These are phyloP conservation scores for Neonectria punicea DNA, from an alignment of 2,329 filamentous ascomycete genomes.

Conservation along the genomic window DNA sequence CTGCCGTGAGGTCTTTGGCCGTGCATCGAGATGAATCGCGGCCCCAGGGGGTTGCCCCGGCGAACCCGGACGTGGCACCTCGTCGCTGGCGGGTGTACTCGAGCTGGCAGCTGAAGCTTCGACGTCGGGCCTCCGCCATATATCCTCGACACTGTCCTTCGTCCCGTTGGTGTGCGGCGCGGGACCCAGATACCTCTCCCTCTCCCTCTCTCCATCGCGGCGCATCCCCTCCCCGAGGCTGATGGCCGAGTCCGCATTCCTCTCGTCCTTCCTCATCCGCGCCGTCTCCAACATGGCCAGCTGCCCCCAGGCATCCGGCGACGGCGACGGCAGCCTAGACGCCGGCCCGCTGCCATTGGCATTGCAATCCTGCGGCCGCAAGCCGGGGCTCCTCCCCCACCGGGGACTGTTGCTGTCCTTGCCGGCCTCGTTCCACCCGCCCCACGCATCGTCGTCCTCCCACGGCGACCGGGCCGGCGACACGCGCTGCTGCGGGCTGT, in stretches of 20 bases:
- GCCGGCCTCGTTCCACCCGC: slow-evolving; percentile 48
- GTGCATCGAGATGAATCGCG: slow-evolving; percentile 27
- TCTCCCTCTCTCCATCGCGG: slow-evolving; percentile 9
- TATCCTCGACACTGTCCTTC: slow-evolving; percentile 33
- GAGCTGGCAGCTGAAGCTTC: slow-evolving; percentile 22
- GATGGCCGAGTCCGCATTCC: slow-evolving; percentile 45
- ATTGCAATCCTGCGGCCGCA: slow-evolving; percentile 41
- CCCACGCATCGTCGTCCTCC: slow-evolving; percentile 50
- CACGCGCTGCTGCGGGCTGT: slow-evolving; percentile 35
- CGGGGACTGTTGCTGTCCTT: slow-evolving; percentile 40
- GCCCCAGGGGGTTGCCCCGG: slow-evolving; percentile 29
- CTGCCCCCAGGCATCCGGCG: slow-evolving; percentile 41
- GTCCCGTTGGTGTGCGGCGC: background rate
- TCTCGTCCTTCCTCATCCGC: slow-evolving; percentile 31
- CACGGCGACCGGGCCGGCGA: slow-evolving; percentile 44
- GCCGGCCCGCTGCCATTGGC: slow-evolving; percentile 33
- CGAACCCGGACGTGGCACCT: slow-evolving; percentile 32
- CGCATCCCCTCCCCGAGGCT: slow-evolving; percentile 40
- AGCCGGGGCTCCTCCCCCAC: slow-evolving; percentile 48
- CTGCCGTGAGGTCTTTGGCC: slow-evolving; percentile 37
- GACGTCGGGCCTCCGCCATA: slow-evolving; percentile 29
- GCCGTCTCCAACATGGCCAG: slow-evolving; percentile 32
- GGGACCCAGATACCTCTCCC: slow-evolving; percentile 9
- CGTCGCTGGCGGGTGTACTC: slow-evolving; percentile 25
- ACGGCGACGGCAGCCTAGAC: slow-evolving; percentile 44